These are phyloP conservation scores for Ceratocystis albifundus DNA, from an alignment of 2,329 filamentous ascomycete genomes.

Conservation along the genomic window DNA sequence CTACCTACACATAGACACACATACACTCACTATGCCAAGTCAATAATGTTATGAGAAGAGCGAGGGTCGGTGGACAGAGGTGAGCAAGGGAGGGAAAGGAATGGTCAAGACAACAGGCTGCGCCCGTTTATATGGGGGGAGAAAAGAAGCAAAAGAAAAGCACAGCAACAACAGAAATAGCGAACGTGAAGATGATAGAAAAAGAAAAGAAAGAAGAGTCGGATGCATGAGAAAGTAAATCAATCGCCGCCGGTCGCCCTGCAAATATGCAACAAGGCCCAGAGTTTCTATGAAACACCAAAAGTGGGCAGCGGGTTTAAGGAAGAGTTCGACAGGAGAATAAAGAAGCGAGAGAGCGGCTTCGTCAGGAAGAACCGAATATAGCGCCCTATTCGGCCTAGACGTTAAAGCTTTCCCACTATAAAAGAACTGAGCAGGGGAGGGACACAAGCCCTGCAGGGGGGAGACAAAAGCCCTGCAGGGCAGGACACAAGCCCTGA, in stretches of 20 bases:
- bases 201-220: not conserved
- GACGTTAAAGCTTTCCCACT: not conserved
- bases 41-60: not conserved
- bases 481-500: too few species aligned
- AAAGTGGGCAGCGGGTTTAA: not conserved
- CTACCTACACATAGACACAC: constrained; percentile 6
- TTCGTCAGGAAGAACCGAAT: not conserved
- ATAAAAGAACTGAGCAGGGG: not conserved
- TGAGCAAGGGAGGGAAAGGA: not conserved
- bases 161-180: not conserved
- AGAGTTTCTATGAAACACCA: not conserved
- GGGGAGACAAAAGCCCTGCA: too few species aligned
- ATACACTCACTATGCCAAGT: constrained; percentile 3
- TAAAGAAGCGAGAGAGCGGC: not conserved
- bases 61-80: not conserved
- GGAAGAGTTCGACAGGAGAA: not conserved
- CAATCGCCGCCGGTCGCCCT: not conserved
- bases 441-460: too few species aligned
- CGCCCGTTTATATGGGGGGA: constrained; percentile 8
- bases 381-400: not conserved
- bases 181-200: not conserved
- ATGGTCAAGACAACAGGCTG: constrained; percentile 4
- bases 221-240: not conserved
- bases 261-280: not conserved
- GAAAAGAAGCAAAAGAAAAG: constrained; percentile 2